Evolutionary conservation across 106 monocot genomes (phyloP).

Genomic region (Gastrodia elata): DNA sequence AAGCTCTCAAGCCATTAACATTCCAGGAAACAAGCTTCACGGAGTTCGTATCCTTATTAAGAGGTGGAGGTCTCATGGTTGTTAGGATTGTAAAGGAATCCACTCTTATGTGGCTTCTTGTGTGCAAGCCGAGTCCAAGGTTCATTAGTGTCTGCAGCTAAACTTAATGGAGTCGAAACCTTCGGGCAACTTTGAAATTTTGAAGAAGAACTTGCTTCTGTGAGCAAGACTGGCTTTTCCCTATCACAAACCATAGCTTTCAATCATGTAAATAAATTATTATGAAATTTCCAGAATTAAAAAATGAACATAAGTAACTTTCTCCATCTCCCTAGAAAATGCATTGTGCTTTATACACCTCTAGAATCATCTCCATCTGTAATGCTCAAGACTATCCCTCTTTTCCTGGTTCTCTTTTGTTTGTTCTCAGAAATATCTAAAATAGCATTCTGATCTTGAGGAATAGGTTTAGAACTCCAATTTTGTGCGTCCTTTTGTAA

Average conservation of each 20-base stretch:
- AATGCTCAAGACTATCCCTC: slow-evolving; percentile 3
- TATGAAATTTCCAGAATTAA: not conserved
- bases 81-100: slow-evolving; percentile 85
- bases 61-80: slow-evolving; percentile 65
- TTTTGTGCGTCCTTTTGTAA: slow-evolving; percentile 33
- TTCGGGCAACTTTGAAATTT: slow-evolving; percentile 3
- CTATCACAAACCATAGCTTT: slow-evolving; percentile 15
- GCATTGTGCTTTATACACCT: slow-evolving; percentile 20
- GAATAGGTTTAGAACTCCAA: slow-evolving; percentile 18
- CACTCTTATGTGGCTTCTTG: slow-evolving; percentile 75
- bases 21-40: slow-evolving; percentile 95
- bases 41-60: slow-evolving; percentile 29
- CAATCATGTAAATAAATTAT: not conserved
- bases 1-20: slow-evolving; percentile 90
- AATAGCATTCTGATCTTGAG: slow-evolving; percentile 12
- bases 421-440: slow-evolving; percentile 23
- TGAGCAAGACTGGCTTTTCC: slow-evolving; percentile 4
- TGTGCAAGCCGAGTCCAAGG: slow-evolving; percentile 88
- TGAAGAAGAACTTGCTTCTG: slow-evolving; percentile 10
- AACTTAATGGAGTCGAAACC: slow-evolving; percentile 8
- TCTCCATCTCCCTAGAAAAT: slow-evolving; percentile 7
- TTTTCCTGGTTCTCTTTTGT: slow-evolving; percentile 37
- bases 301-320: slow-evolving; percentile 16
- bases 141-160: slow-evolving; percentile 20
- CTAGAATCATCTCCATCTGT: slow-evolving; percentile 13